A percentile compares a stretch with the other conserved stretches of the same genome.
Evolutionary conservation across 495 filamentous ascomycete species (phyloP).

Genomic region (Umbilicaria muhlenbergii): DNA sequence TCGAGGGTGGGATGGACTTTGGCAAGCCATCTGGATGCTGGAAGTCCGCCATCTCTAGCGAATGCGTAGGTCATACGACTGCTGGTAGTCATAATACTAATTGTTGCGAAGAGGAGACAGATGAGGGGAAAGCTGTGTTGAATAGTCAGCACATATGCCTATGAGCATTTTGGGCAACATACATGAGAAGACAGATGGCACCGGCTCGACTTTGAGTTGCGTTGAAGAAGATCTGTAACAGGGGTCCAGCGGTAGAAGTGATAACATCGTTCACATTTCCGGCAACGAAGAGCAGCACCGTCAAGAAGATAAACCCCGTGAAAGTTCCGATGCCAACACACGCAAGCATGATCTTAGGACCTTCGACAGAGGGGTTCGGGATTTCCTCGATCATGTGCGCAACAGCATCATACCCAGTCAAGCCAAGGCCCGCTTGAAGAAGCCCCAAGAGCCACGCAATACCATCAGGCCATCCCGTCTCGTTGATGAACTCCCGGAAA

Average conservation of each 20-base stretch:
- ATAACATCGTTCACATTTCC: slow-evolving; percentile 46
- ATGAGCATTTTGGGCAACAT: slow-evolving; percentile 14
- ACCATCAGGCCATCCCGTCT: slow-evolving; percentile 47
- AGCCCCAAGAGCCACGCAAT: slow-evolving; percentile 48
- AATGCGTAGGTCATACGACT: slow-evolving; percentile 70
- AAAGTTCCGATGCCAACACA: slow-evolving; percentile 53
- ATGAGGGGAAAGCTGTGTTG: slow-evolving; percentile 43
- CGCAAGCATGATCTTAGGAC: slow-evolving; percentile 57
- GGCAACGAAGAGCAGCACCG: slow-evolving; percentile 48
- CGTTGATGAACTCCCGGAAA: slow-evolving; percentile 41
- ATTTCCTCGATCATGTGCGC: slow-evolving; percentile 56
- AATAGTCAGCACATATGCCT: slow-evolving; percentile 14
- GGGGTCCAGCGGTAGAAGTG: slow-evolving; percentile 40
- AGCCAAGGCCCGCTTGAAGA: slow-evolving; percentile 42
- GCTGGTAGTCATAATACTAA: slow-evolving; percentile 59
- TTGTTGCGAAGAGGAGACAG: slow-evolving; percentile 57
- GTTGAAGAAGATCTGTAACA: slow-evolving; percentile 56
- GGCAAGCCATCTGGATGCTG: slow-evolving; percentile 47
- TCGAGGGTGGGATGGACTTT: slow-evolving; percentile 45
- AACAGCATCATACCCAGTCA: slow-evolving; percentile 48
- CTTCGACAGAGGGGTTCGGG: slow-evolving; percentile 47
- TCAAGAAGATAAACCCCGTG: slow-evolving; percentile 54
- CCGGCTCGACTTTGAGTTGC: slow-evolving; percentile 50
- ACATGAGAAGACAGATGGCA: slow-evolving; percentile 54
- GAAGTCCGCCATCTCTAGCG: slow-evolving; percentile 55